Evolutionary conservation across 495 filamentous ascomycete species (phyloP).

Genomic region (Cercophora samala): DNA sequence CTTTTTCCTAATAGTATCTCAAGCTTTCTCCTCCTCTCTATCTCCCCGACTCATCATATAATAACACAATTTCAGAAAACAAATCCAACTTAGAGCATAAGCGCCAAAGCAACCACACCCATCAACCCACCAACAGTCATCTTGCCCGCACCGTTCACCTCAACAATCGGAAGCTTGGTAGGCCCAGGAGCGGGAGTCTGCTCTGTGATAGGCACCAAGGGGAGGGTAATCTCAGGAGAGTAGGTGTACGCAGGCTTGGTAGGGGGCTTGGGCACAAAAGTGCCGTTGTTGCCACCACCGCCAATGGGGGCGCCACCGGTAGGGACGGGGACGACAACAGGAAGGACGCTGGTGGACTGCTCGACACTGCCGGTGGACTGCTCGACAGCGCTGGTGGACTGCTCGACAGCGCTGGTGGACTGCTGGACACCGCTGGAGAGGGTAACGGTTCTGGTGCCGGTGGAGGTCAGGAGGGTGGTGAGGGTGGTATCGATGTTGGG

Average conservation of each 20-base stretch:
- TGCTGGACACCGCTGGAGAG: neutral
- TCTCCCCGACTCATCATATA: neutral
- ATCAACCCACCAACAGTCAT: neutral
- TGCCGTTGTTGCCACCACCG: neutral
- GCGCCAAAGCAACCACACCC: conserved; percentile 1
- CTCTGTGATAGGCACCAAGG: neutral
- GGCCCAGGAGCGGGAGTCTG: neutral
- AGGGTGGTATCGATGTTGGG: conserved; percentile 8
- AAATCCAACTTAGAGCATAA: conserved; percentile 8
- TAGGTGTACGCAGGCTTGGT: neutral
- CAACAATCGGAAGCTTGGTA: neutral
- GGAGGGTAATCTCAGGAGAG: neutral
- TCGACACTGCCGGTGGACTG: neutral
- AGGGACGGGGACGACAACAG: conserved; percentile 10
- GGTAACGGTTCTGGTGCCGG: conserved; percentile 10
- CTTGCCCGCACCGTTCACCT: conserved; percentile 9
- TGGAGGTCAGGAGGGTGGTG: conserved; percentile 8
- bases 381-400: neutral
- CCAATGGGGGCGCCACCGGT: neutral
- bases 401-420: neutral
- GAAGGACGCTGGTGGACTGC: conserved; percentile 3
- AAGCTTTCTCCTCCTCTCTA: neutral
- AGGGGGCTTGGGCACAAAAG: neutral
- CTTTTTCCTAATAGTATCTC: neutral
- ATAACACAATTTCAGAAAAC: neutral